phyloP scores from a whole-genome alignment of 768 basidiomycete genomes.

The Dacryopinax primogenitus region DNA sequence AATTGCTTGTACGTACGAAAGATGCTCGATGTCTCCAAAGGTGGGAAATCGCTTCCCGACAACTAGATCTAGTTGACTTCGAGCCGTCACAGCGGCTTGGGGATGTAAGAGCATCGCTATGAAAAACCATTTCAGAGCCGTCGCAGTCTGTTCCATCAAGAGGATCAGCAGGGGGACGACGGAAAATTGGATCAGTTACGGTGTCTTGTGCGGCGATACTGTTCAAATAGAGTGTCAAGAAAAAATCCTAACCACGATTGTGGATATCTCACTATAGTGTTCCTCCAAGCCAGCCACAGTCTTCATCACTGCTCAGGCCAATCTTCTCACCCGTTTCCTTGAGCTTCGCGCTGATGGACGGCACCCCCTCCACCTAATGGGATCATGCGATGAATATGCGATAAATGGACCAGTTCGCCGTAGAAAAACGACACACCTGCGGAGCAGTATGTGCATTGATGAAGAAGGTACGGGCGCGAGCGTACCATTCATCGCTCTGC shows the following conservation, averaged over 20 bases:
- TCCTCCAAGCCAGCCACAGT: not conserved
- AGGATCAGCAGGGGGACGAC: not conserved
- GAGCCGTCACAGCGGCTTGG: not conserved
- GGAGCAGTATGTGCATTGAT: not conserved
- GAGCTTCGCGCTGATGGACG: not conserved
- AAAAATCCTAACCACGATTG: not conserved
- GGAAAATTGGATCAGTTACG: not conserved
- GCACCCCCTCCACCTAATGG: not conserved
- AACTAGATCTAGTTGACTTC: not conserved
- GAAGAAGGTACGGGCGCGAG: not conserved
- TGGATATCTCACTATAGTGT: not conserved
- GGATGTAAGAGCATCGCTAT: not conserved
- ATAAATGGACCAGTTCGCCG: not conserved
- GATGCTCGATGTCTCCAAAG: not conserved
- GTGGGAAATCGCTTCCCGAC: not conserved
- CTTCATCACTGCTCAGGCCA: not conserved
- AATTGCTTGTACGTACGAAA: not conserved
- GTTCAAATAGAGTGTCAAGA: not conserved
- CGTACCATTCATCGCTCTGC: not conserved
- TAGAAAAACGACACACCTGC: not conserved
- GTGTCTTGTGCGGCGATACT: not conserved
- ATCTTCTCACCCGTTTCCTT: not conserved
- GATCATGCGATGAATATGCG: not conserved
- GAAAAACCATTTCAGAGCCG: not conserved
- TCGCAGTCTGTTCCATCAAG: constrained; percentile 3